Evolutionary conservation across 1,139 yeast species (phyloP), one percentile per base, ranked within the genome.

Genomic region (Zygosaccharomyces pseudobailii): DNA sequence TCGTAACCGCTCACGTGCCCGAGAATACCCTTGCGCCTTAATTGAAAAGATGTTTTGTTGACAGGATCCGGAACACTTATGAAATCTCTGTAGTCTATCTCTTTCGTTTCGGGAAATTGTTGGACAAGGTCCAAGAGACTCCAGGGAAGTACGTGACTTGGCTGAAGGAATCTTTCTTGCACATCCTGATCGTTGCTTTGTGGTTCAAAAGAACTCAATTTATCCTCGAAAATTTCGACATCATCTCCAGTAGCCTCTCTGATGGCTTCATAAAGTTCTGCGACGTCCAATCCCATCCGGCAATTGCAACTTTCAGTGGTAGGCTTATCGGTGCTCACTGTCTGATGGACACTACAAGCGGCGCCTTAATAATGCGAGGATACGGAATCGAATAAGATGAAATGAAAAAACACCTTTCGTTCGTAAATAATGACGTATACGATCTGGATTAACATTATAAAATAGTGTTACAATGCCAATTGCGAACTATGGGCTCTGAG

Each of bases 1-100:
- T 76, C 73, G 55, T 80, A 83, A 0, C 80, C 76, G 1, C 71
- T 70, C 13, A 92, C 81, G 8, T 68, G 61, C 7, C 97, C 97
- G 4, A 76, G 74, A 5, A 94, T 74, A 0, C 98, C 98, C 10
- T 73, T 67, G 58, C 98, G 71, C 55, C 78, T 79, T 63, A 82
- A 80, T 44, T 86, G 70, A 49, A 79, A 74, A 0, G 77, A 66
- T 0, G 88, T 79, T 55, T 87, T 71, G 21, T 74, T 73, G 17
- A 80, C 69, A 3, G 79, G 68, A 9, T 71, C 67, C 0, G 94
- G 90, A 3, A 72, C 54, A 17, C 70, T 65, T 27, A 83, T 62
- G 48, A 85, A 66, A 25, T 55, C 57, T 43, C 57, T 57, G 13
- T 66, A 67, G 47, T 73, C 74, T 48, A 72, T 72, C 10, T 63